Evolutionary conservation across 176 grass and related monocot genomes (phyloP).

Genomic region (Puya raimondii): DNA sequence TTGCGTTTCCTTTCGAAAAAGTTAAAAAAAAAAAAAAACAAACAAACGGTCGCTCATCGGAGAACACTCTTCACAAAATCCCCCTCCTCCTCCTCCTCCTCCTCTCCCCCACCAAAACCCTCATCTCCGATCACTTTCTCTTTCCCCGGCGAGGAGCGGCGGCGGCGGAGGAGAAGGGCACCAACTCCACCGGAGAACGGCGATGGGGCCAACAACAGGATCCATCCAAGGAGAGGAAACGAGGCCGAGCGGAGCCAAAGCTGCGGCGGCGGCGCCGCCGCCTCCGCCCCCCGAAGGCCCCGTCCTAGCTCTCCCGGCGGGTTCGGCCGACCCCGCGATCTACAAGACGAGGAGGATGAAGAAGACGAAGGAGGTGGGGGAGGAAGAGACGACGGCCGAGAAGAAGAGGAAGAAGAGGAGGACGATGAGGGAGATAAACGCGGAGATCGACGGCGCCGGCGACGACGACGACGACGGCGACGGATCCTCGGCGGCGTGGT

Average conservation of each 20-base stretch:
- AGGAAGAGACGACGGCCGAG: neutral
- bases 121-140: neutral
- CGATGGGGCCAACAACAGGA: too few relatives aligned
- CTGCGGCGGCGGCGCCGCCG: neutral
- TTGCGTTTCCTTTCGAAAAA: too few relatives aligned
- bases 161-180: conserved; percentile 17
- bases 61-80: too few relatives aligned
- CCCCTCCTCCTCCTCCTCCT: conserved; percentile 4
- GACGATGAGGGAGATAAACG: conserved; percentile 1
- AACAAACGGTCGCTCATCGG: too few relatives aligned
- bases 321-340: too few relatives aligned
- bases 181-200: neutral
- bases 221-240: too few relatives aligned
- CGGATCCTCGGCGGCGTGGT: neutral
- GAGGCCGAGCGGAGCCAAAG: too few relatives aligned
- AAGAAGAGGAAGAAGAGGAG: conserved; percentile 1
- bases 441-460: neutral
- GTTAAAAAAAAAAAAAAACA: too few relatives aligned
- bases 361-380: neutral
- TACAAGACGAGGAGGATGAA: conserved; percentile 5
- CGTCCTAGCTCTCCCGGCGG: too few relatives aligned
- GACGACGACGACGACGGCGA: neutral
- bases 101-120: conserved; percentile 16
- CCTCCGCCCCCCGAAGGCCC: too few relatives aligned
- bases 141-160: neutral